A percentile compares a stretch with the other conserved stretches of the same genome.
Evolutionary conservation across 495 filamentous ascomycete species (phyloP).

Genomic region (Penicillium paradoxum): DNA sequence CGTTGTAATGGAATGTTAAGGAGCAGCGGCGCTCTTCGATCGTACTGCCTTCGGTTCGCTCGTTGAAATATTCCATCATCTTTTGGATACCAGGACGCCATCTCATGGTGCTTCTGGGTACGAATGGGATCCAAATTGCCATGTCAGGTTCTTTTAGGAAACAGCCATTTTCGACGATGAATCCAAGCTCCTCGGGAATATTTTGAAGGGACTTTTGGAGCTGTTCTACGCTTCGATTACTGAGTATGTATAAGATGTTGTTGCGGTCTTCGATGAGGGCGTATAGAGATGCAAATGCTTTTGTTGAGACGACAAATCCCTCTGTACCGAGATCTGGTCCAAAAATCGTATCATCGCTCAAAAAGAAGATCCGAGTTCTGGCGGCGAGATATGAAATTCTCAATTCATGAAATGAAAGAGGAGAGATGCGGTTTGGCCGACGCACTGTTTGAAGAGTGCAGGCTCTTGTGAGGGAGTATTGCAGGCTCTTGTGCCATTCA

Average conservation of each 20-base stretch:
- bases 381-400: slow-evolving; percentile 55
- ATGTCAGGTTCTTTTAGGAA: slow-evolving; percentile 60
- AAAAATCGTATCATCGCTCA: slow-evolving; percentile 78
- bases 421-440: slow-evolving; percentile 65
- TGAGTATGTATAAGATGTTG: slow-evolving; percentile 83
- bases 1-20: slow-evolving; percentile 71
- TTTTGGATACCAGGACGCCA: slow-evolving; percentile 72
- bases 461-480: slow-evolving; percentile 52
- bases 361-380: slow-evolving; percentile 63
- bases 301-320: slow-evolving; percentile 40
- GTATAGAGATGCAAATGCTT: slow-evolving; percentile 62
- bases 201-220: slow-evolving; percentile 60
- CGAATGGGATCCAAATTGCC: slow-evolving; percentile 62
- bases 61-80: slow-evolving; percentile 76
- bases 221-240: slow-evolving; percentile 69
- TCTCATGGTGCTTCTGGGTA: slow-evolving; percentile 52
- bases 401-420: slow-evolving; percentile 58
- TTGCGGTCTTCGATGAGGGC: slow-evolving; percentile 60
- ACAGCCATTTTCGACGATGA: slow-evolving; percentile 87
- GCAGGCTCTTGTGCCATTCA: slow-evolving; percentile 65
- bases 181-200: slow-evolving; percentile 59
- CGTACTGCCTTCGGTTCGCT: slow-evolving; percentile 75
- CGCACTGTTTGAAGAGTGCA: slow-evolving; percentile 67
- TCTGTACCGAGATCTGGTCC: slow-evolving; percentile 49
- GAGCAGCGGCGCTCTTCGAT: slow-evolving; percentile 76